A percentile compares a stretch with the other conserved stretches of the same genome.
Evolutionary conservation across 2,329 filamentous ascomycete genomes (phyloP).

Genomic region (Colletotrichum salicis): DNA sequence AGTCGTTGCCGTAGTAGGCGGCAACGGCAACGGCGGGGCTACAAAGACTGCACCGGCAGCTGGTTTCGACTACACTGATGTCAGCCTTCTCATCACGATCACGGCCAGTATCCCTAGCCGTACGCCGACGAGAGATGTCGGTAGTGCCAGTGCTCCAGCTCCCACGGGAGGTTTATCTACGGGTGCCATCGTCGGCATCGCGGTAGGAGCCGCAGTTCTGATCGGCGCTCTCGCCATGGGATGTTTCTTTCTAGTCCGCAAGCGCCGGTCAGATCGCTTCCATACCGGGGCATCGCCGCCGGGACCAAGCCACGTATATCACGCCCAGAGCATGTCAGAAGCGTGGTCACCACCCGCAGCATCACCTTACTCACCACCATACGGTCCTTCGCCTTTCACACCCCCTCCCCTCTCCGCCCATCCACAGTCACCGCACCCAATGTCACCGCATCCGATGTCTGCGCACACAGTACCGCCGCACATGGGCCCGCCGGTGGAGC

Average conservation of each 20-base stretch:
- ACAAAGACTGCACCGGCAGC: constrained; percentile 59
- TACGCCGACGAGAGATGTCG: constrained; percentile 59
- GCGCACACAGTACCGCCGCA: constrained; percentile 24
- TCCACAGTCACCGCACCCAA: constrained; percentile 36
- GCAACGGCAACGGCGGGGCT: constrained; percentile 62
- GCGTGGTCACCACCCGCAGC: constrained; percentile 30
- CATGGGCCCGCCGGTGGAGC: constrained; percentile 42
- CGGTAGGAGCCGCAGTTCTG: constrained; percentile 47
- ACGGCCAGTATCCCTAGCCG: constrained; percentile 57
- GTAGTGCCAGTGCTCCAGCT: constrained; percentile 12
- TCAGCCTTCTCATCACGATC: constrained; percentile 64
- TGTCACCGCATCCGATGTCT: constrained; percentile 27
- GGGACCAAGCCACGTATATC: constrained; percentile 14
- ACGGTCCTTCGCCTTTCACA: constrained; percentile 5
- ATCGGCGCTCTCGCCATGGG: constrained; percentile 37
- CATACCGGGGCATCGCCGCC: neutral
- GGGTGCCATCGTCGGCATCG: constrained; percentile 58
- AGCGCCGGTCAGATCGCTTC: constrained; percentile 36
- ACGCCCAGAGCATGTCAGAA: constrained; percentile 32
- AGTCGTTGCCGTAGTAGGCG: constrained; percentile 62
- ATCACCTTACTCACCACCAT: constrained; percentile 28
- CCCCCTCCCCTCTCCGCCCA: constrained; percentile 18
- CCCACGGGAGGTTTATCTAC: constrained; percentile 41
- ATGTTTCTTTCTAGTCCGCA: constrained; percentile 45
- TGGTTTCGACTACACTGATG: constrained; percentile 62